Evolutionary conservation across 176 grass and related monocot species (phyloP), one percentile per base, ranked within the genome.

Genomic region (Triticum dicoccoides): DNA sequence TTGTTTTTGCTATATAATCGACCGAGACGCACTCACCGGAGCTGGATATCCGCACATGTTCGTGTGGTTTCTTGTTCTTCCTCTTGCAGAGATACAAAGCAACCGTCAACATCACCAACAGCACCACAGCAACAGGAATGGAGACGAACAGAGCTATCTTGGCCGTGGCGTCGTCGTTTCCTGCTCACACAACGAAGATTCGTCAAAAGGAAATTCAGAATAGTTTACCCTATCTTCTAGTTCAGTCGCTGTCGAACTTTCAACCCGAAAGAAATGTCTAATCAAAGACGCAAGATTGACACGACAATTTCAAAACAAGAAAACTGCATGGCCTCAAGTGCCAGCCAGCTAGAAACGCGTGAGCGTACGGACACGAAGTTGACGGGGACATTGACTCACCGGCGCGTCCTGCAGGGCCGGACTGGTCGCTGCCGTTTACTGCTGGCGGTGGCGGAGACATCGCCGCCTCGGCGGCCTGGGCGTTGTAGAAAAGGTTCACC

Each of bases 401-500:
- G 24, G 15, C 51, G 11, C 17, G 77, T 65, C 3, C 38, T n/a
- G 15, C 29, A 14, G 70, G 70, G 21, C 12, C 52, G 9, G 61
- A 20, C 14, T 47, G 80, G 1, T 79, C 75, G 81, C 8, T 44
- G 69, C 74, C 75, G 44, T 80, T 20, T n/a, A 25, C 67, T 37
- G 64, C 18, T 5, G 80, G 54, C 2, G 59, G 65, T 11, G 61
- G 73, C 73, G 12, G 73, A 6, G 25, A 86, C 88, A 89, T 89
- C 0, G 70, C 88, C 25, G 83, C 78, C 38, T 68, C 66, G 13
- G 73, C 82, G 11, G 65, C 69, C 80, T 56, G 45, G 61, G 2
- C 47, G 58, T 73, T 84, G 73, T 79, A 92, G 88, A 93, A 95
- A 9, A 27, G 61, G 14, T 8, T 18, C 3, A 51, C n/a, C 79